Conservation (phyloP, 2,329 filamentous ascomycete genomes). For the Corynespora cassiicola region DNA sequence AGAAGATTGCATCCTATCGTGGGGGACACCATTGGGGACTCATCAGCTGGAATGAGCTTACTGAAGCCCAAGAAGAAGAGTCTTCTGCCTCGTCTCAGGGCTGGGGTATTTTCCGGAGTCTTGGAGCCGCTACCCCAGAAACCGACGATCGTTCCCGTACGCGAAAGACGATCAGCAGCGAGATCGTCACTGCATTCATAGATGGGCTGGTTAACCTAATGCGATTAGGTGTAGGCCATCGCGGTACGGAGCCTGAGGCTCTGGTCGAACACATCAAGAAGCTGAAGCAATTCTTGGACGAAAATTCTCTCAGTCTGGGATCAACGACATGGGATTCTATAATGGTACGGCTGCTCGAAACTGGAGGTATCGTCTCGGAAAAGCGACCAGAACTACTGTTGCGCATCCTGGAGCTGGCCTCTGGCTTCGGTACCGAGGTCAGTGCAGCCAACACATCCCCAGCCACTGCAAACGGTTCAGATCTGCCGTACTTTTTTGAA, state of each 20-base stretch:
- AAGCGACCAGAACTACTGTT: constrained; percentile 53
- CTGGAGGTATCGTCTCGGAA: constrained; percentile 53
- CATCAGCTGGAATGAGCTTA: constrained; percentile 52
- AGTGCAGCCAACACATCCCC: constrained; percentile 44
- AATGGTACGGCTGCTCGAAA: constrained; percentile 58
- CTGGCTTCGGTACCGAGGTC: constrained; percentile 50
- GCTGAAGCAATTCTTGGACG: constrained; percentile 46
- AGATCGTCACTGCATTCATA: constrained; percentile 63
- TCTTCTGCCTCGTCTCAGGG: constrained; percentile 13
- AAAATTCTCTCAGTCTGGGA: constrained; percentile 47
- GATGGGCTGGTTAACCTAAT: constrained; percentile 58
- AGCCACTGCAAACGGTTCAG: constrained; percentile 12
- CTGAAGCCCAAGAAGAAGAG: constrained; percentile 37
- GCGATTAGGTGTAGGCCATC: constrained; percentile 50
- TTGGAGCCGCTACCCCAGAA: constrained; percentile 20
- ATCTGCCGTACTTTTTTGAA: constrained; percentile 51
- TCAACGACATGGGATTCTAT: constrained; percentile 53
- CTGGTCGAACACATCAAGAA: constrained; percentile 41
- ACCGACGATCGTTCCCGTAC: constrained; percentile 37
- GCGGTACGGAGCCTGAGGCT: constrained; percentile 44
- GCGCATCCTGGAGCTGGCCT: constrained; percentile 46
- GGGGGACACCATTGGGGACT: constrained; percentile 33
- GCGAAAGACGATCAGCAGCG: constrained; percentile 61
- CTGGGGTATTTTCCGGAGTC: constrained; percentile 33
- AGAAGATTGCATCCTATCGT: constrained; percentile 28